Percentiles rank a stretch among this genome's conserved stretches.
These are phyloP conservation scores for Lactifluus piperatus DNA, from an alignment of 768 basidiomycete genomes.

Conservation along the genomic window DNA sequence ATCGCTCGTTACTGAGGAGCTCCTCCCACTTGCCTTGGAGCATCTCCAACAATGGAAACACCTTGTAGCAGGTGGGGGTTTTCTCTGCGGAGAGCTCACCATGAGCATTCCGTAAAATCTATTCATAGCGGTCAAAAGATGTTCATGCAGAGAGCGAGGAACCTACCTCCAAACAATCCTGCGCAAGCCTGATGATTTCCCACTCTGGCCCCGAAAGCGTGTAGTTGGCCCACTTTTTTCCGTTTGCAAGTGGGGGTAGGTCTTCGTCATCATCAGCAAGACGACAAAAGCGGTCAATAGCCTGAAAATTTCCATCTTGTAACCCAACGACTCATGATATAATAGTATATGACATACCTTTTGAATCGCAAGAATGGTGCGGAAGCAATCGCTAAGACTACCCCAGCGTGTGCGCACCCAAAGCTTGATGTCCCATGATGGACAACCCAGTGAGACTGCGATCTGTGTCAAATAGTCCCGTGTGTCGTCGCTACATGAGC, in stretches of 20 bases:
- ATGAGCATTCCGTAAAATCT: background rate
- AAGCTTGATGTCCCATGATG: background rate
- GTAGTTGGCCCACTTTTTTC: background rate
- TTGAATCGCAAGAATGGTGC: background rate
- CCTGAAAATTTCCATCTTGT: no score
- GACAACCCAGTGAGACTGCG: background rate
- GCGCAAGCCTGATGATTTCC: background rate
- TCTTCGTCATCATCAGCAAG: background rate
- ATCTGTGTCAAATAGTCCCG: background rate
- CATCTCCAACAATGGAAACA: background rate
- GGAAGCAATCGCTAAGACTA: background rate
- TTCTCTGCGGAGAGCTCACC: background rate
- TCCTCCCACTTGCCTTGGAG: background rate
- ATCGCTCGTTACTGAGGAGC: background rate
- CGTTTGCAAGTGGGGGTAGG: background rate
- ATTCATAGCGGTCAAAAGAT: no score
- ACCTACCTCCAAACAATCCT: background rate
- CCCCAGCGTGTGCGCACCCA: background rate
- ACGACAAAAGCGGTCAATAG: background rate
- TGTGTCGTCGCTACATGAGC: background rate
- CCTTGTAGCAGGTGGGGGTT: background rate
- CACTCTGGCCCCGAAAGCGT: background rate
- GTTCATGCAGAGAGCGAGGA: no score
- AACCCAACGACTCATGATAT: no score
- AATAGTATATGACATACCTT: background rate